These are phyloP conservation scores for Phyllosticta citriasiana DNA, from an alignment of 2,329 filamentous ascomycete genomes.

Conservation along the genomic window DNA sequence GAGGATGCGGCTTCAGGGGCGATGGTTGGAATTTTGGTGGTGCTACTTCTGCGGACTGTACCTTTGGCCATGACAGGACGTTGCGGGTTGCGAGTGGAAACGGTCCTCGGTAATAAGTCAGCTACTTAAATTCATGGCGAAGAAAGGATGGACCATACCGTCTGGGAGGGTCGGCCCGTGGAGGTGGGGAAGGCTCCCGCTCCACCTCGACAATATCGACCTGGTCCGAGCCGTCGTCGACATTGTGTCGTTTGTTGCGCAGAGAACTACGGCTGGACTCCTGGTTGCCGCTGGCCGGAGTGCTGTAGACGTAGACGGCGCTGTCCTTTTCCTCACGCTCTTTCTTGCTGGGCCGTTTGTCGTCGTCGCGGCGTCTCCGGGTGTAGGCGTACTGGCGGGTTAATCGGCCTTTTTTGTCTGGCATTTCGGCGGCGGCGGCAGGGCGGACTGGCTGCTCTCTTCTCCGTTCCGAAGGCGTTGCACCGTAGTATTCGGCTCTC, in stretches of 20 bases:
- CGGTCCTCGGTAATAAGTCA: constrained; percentile 18
- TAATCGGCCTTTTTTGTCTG: background rate
- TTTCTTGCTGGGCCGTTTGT: constrained; percentile 9
- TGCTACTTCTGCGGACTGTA: constrained; percentile 22
- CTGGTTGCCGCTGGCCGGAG: background rate
- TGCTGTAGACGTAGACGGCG: constrained; percentile 10
- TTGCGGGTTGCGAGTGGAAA: constrained; percentile 23
- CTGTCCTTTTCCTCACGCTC: constrained; percentile 7
- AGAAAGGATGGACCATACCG: background rate
- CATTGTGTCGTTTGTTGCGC: constrained; percentile 25
- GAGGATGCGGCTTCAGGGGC: constrained; percentile 15
- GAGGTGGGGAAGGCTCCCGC: constrained; percentile 20
- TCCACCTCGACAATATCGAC: constrained; percentile 23
- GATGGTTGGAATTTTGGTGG: constrained; percentile 17
- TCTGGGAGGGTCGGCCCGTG: constrained; percentile 17
- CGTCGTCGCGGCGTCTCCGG: constrained; percentile 20
- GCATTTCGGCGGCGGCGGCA: constrained; percentile 13
- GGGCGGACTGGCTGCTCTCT: constrained; percentile 15
- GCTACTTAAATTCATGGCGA: background rate
- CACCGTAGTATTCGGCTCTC: constrained; percentile 28
- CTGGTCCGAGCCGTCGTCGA: constrained; percentile 16
- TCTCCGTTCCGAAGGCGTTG: constrained; percentile 24
- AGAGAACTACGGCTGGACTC: constrained; percentile 10
- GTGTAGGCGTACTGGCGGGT: constrained; percentile 8
- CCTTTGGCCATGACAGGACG: constrained; percentile 20